A percentile compares a stretch with the other conserved stretches of the same genome.
phyloP scores from a whole-genome alignment of 2,329 filamentous ascomycete species.

The Arthrobotrys iridis region DNA sequence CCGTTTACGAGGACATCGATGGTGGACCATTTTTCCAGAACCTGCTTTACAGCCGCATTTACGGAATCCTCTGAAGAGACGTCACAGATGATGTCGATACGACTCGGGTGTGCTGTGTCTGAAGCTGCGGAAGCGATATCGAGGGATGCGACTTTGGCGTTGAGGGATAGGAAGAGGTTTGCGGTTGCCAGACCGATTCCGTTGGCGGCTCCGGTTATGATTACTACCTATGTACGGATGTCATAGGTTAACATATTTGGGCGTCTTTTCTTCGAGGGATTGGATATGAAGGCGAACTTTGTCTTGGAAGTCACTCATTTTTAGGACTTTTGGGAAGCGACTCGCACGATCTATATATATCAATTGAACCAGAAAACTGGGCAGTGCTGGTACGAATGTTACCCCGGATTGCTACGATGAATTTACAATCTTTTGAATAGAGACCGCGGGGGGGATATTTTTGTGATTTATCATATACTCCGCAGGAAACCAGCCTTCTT shows the following conservation, averaged over 20 bases:
- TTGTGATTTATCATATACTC: no score
- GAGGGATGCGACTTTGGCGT: constrained; percentile 12
- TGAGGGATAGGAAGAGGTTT: constrained; percentile 7
- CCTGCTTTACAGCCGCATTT: constrained; percentile 5
- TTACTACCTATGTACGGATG: background rate
- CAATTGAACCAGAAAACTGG: no score
- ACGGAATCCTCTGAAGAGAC: constrained; percentile 19
- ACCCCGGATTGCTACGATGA: no score
- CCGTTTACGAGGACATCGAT: constrained; percentile 19
- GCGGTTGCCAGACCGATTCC: constrained; percentile 19
- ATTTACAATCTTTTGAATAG: no score
- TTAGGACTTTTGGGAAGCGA: background rate
- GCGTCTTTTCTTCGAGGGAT: no score
- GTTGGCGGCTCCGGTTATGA: constrained; percentile 19
- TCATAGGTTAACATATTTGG: background rate
- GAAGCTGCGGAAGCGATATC: background rate
- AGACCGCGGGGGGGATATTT: no score
- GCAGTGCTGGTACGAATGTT: no score
- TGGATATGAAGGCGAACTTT: background rate
- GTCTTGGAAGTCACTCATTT: constrained; percentile 9
- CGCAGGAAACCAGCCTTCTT: no score
- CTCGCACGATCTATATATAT: background rate
- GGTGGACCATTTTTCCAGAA: constrained; percentile 12
- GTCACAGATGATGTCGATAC: constrained; percentile 15
- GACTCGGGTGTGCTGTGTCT: constrained; percentile 1